These are phyloP conservation scores for Chaetomium cochliodes DNA, from an alignment of 495 filamentous ascomycete genomes.

Conservation along the genomic window DNA sequence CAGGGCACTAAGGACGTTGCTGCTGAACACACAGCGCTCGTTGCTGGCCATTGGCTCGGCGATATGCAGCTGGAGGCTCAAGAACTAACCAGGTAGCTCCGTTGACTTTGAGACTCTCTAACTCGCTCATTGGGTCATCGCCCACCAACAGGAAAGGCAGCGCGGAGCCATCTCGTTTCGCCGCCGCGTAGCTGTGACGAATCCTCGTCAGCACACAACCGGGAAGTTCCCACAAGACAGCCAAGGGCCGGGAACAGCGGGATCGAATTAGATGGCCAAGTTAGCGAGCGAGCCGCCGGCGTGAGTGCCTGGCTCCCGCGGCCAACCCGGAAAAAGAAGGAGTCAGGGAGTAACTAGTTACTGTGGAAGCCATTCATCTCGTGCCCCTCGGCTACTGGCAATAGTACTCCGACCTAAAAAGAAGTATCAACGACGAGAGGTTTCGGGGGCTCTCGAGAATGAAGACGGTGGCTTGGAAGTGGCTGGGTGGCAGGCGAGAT, in stretches of 20 bases:
- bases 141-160: neutral
- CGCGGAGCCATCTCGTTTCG: neutral
- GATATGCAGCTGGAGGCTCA: neutral
- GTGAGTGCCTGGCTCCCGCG: neutral
- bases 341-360: neutral
- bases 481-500: no score
- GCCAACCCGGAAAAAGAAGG: no score
- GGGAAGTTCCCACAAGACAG: neutral
- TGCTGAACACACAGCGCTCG: neutral
- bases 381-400: neutral
- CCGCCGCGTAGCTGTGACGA: neutral
- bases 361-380: neutral
- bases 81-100: neutral
- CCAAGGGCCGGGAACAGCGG: neutral
- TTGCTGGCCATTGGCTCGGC: neutral
- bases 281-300: constrained; percentile 12
- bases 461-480: no score
- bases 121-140: neutral
- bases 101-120: neutral
- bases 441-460: no score
- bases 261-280: constrained; percentile 4
- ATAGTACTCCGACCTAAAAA: no score
- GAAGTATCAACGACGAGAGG: no score
- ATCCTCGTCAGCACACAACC: constrained; percentile 2
- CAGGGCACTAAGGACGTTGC: neutral